Base-by-base conservation (phyloP, 495 filamentous ascomycete genomes). In the Neurospora cerealis region DNA sequence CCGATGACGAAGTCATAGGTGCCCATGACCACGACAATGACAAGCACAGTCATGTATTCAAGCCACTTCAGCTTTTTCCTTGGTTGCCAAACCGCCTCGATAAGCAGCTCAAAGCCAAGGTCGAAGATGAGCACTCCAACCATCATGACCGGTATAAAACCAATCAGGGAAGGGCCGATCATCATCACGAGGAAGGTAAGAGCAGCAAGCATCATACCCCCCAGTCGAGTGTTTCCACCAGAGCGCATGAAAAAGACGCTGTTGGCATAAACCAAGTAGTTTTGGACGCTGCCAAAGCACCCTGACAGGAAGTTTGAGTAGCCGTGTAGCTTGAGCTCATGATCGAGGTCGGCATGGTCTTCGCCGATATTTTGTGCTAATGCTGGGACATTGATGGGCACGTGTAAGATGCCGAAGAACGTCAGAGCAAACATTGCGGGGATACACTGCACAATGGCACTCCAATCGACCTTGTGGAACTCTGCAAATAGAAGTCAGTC, bases 371-470 rank as follows among this genome's bases (percentile, higher is more conserved):
- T 93, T 48, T 97, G 91, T 1, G 92, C 96, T 21, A 99, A 81
- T 4, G 96, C 94, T 7, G 96, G 96, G 21, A 98, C 93, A 80
- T 99, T 98, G 82, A 99, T 99, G 1, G 96, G 96, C 9, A 98
- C 96, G 80, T 99, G 96, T 15, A 99, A 88, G 62, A 99, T 90
- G 54, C 95, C 95, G 79, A 99, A 99, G 85, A 99, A 98, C 0
- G 96, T 97, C 72, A 99, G 83, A 3, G 96, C 96, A 80, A 98
- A 92, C 95, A 98, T 98, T 13, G 96, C 94, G 1, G 96, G 96
- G 28, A 97, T 86, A 0, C 91, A 94, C 71, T 92, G 89, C 34
- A 86, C 80, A 73, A 99, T 86, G 32, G 96, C 96, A 28, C 83
- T 83, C 92, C 93, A 97, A 77, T 96, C 87, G 5, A 95, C 90